phyloP scores from a whole-genome alignment of 2,329 filamentous ascomycete genomes.

The Pseudophaeomoniella oleicola region DNA sequence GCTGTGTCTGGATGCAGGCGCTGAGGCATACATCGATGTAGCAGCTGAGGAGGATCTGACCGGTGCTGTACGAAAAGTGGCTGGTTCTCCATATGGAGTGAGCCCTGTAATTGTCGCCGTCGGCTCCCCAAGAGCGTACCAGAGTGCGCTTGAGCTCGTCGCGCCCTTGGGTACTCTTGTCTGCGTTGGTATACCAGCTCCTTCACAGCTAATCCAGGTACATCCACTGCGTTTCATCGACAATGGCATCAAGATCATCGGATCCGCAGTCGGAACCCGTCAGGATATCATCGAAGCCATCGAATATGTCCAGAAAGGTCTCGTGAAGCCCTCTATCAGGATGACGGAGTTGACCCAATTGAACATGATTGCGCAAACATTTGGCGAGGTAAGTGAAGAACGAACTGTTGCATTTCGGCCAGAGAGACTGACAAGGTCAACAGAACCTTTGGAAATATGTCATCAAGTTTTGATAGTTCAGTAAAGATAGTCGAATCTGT shows the following conservation, averaged over 20 bases:
- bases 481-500: no score
- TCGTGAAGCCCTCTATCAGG: slow-evolving; percentile 11
- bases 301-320: slow-evolving; percentile 7
- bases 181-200: slow-evolving; percentile 23
- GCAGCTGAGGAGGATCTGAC: slow-evolving; percentile 7
- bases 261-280: slow-evolving; percentile 8
- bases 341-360: slow-evolving; percentile 9
- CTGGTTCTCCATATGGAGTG: slow-evolving; percentile 4
- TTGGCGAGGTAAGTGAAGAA: slow-evolving; percentile 7
- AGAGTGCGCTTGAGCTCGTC: slow-evolving; percentile 3
- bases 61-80: slow-evolving; percentile 5
- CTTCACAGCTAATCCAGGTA: slow-evolving; percentile 1
- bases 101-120: slow-evolving; percentile 7
- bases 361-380: slow-evolving; percentile 5
- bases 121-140: slow-evolving; percentile 6
- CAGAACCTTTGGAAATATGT: no score
- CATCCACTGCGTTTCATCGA: slow-evolving; percentile 5
- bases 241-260: slow-evolving; percentile 8
- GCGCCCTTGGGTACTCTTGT: slow-evolving; percentile 19
- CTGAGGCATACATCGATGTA: slow-evolving; percentile 25
- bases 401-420: no score
- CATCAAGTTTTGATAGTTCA: no score
- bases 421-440: no score
- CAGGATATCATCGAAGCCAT: slow-evolving; percentile 8
- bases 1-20: slow-evolving; percentile 18